These are phyloP conservation scores for Blumeria graminis DNA, from an alignment of 2,329 filamentous ascomycete species.

Conservation along the genomic window DNA sequence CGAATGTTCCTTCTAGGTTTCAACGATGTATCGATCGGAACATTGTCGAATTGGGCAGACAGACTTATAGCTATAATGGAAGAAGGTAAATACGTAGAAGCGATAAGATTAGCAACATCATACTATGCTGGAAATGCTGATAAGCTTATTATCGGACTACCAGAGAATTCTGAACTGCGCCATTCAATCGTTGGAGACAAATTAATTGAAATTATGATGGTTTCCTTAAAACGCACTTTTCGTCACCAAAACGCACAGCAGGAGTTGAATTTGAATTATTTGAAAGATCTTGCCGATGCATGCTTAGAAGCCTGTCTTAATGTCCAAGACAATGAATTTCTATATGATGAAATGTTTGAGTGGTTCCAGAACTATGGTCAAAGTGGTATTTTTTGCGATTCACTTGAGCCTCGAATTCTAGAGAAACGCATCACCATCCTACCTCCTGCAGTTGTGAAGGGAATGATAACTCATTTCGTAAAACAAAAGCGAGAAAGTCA, in stretches of 20 bases:
- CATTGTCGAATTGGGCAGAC: slow-evolving; percentile 92
- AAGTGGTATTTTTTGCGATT: slow-evolving; percentile 61
- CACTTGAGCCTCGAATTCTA: slow-evolving; percentile 68
- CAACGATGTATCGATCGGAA: slow-evolving; percentile 76
- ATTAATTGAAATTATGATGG: slow-evolving; percentile 76
- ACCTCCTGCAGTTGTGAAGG: slow-evolving; percentile 66
- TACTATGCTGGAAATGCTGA: slow-evolving; percentile 86
- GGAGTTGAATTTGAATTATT: slow-evolving; percentile 22
- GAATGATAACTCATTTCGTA: slow-evolving; percentile 62
- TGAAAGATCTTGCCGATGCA: slow-evolving; percentile 56
- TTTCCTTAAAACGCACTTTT: slow-evolving; percentile 78
- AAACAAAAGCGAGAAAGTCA: slow-evolving; percentile 48
- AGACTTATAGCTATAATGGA: slow-evolving; percentile 85
- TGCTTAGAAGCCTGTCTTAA: slow-evolving; percentile 66
- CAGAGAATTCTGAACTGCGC: slow-evolving; percentile 53
- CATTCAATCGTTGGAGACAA: slow-evolving; percentile 73
- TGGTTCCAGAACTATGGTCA: slow-evolving; percentile 60
- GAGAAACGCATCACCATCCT: slow-evolving; percentile 50
- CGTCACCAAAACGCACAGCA: slow-evolving; percentile 23
- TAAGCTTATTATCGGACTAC: slow-evolving; percentile 79
- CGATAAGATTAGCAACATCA: slow-evolving; percentile 70
- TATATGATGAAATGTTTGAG: slow-evolving; percentile 79
- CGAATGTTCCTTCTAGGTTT: slow-evolving; percentile 81
- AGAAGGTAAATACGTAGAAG: slow-evolving; percentile 80
- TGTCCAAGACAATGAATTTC: slow-evolving; percentile 54